Percentiles rank a stretch among this genome's conserved stretches.
Conservation (phyloP, 495 filamentous ascomycete genomes). For the Neurospora sp. region DNA sequence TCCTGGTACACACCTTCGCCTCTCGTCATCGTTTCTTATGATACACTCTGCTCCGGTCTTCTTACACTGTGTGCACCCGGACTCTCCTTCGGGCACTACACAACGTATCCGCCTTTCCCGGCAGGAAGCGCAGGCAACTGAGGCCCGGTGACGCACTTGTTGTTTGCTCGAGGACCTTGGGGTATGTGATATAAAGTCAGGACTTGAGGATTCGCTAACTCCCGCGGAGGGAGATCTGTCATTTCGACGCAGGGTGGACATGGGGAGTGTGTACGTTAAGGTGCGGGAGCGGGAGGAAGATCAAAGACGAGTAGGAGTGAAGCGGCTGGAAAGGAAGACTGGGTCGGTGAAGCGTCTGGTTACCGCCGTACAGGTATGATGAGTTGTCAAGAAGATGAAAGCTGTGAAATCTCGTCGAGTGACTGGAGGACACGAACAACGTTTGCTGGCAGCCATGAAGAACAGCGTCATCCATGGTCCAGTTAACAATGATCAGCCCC, state of each 20-base stretch:
- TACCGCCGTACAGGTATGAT: neutral
- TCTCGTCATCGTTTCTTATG: constrained; percentile 48
- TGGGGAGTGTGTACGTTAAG: neutral
- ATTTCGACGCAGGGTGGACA: constrained; percentile 8
- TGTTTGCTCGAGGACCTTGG: constrained; percentile 15
- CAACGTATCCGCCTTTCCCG: constrained; percentile 46
- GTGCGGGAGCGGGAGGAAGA: neutral
- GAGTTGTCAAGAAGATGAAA: constrained; percentile 2
- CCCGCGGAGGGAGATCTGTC: constrained; percentile 18
- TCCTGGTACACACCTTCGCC: constrained; percentile 29
- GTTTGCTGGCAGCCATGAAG: neutral
- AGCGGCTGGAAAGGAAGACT: neutral
- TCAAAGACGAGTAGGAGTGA: neutral
- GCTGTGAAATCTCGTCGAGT: neutral
- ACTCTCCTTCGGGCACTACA: constrained; percentile 41
- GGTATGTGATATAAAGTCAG: constrained; percentile 14
- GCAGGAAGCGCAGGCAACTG: constrained; percentile 31
- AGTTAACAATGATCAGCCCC: neutral
- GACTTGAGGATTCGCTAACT: constrained; percentile 15
- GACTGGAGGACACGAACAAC: neutral
- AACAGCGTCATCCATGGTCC: neutral
- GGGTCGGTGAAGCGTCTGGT: neutral
- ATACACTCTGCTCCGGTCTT: constrained; percentile 39
- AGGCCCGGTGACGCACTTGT: constrained; percentile 29
- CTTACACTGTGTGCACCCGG: constrained; percentile 44